phyloP scores from a whole-genome alignment of 75 land plant species.

The Azolla pinnata region DNA sequence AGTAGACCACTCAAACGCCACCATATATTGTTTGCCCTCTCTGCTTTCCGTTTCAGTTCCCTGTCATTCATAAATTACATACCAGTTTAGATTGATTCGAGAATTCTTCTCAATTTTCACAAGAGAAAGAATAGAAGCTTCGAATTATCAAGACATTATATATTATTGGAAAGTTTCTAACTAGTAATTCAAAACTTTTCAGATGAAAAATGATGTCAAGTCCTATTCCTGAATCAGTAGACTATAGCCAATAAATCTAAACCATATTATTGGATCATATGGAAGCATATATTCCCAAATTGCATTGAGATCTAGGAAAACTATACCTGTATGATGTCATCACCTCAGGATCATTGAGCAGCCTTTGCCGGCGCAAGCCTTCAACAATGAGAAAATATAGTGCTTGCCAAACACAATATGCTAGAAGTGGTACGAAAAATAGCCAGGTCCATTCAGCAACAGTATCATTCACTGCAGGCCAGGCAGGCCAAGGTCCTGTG shows the following conservation, averaged over 20 bases:
- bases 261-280: too few species aligned
- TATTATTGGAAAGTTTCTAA: background rate
- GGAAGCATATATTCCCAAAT: too few species aligned
- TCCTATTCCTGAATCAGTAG: background rate
- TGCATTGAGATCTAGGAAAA: too few species aligned
- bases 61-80: constrained; percentile 26
- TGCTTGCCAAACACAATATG: constrained; percentile 82
- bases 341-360: constrained; percentile 87
- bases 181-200: background rate
- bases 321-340: constrained; percentile 91
- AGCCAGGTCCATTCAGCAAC: constrained; percentile 70
- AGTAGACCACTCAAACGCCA: constrained; percentile 83
- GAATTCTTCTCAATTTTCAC: background rate
- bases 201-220: background rate
- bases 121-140: background rate
- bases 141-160: background rate
- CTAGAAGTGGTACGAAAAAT: constrained; percentile 69
- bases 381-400: constrained; percentile 82
- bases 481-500: constrained; percentile 51
- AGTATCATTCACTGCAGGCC: constrained; percentile 68
- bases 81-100: background rate
- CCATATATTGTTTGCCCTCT: constrained; percentile 89
- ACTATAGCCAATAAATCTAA: background rate
- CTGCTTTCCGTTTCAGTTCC: constrained; percentile 92
- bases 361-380: constrained; percentile 69